These are phyloP conservation scores for Fraxinus platypoda DNA, from an alignment of 305 asterid genomes.

Conservation along the genomic window DNA sequence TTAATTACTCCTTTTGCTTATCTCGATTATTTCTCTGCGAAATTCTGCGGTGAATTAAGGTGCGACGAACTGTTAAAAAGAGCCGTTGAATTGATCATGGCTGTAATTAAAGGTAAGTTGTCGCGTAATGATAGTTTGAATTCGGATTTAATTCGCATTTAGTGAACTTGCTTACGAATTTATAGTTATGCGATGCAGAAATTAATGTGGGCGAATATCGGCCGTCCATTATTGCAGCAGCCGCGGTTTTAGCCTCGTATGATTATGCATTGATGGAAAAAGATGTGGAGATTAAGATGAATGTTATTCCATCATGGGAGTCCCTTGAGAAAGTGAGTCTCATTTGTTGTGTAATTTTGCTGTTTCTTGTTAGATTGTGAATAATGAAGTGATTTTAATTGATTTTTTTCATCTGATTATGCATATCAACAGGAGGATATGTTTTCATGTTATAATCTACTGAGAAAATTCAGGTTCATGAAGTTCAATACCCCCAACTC, in stretches of 20 bases:
- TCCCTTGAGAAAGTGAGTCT: constrained; percentile 41
- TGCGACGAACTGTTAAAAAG: constrained; percentile 20
- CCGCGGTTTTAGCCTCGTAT: constrained; percentile 47
- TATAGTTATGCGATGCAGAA: constrained; percentile 29
- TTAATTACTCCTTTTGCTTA: constrained; percentile 45
- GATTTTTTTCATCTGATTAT: not conserved
- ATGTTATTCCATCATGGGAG: constrained; percentile 40
- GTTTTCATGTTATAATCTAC: constrained; percentile 34
- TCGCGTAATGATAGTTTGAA: not conserved
- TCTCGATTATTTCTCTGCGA: constrained; percentile 37
- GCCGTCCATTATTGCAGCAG: constrained; percentile 53
- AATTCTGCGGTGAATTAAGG: constrained; percentile 31
- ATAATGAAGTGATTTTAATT: not conserved
- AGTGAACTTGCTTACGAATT: constrained; percentile 1
- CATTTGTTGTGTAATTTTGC: constrained; percentile 10
- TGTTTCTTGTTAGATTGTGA: not conserved
- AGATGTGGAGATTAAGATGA: constrained; percentile 31
- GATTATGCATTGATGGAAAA: constrained; percentile 30
- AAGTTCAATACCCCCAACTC: constrained; percentile 28
- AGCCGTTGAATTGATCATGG: constrained; percentile 37
- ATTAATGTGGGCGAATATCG: constrained; percentile 33
- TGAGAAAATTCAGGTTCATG: constrained; percentile 23
- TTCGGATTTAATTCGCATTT: constrained; percentile 12
- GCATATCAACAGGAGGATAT: constrained; percentile 35
- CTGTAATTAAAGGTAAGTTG: constrained; percentile 40